Conservation (phyloP, 305 asterid genomes). For the Solanum aculeatissimum region DNA sequence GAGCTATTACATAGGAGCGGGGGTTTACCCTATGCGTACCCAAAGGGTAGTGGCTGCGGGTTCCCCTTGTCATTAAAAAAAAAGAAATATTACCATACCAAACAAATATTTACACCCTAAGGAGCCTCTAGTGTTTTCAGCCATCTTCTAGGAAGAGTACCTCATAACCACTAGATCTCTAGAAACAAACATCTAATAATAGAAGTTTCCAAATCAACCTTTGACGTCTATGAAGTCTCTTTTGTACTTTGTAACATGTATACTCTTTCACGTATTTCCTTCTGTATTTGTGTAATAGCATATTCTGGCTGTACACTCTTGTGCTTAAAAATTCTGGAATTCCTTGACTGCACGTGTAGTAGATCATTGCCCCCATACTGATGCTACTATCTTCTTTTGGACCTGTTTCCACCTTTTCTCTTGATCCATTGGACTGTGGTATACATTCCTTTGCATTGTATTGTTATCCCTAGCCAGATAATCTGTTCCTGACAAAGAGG, state of each 20-base stretch:
- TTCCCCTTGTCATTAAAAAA: too few relatives aligned
- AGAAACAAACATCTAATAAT: not conserved
- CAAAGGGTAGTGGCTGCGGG: too few relatives aligned
- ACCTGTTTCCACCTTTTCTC: not conserved
- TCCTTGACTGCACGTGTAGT: not conserved
- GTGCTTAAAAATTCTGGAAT: not conserved
- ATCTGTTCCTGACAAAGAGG: not conserved
- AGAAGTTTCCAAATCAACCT: not conserved
- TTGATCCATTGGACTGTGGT: not conserved
- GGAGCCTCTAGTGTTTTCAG: not conserved
- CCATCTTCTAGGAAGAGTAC: not conserved
- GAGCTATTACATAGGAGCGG: too few relatives aligned
- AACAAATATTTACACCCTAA: not conserved
- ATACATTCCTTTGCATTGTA: not conserved
- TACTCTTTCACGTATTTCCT: not conserved
- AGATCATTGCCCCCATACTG: not conserved
- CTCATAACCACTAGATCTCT: not conserved
- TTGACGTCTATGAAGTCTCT: not conserved
- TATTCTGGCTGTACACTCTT: not conserved
- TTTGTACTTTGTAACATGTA: not conserved
- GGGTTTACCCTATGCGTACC: too few relatives aligned
- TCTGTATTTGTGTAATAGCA: not conserved
- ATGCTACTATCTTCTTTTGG: not conserved
- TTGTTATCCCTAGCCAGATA: not conserved
- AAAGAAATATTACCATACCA: not conserved